Conservation (phyloP, 768 basidiomycete species). For the Tephrocybe sp. region DNA sequence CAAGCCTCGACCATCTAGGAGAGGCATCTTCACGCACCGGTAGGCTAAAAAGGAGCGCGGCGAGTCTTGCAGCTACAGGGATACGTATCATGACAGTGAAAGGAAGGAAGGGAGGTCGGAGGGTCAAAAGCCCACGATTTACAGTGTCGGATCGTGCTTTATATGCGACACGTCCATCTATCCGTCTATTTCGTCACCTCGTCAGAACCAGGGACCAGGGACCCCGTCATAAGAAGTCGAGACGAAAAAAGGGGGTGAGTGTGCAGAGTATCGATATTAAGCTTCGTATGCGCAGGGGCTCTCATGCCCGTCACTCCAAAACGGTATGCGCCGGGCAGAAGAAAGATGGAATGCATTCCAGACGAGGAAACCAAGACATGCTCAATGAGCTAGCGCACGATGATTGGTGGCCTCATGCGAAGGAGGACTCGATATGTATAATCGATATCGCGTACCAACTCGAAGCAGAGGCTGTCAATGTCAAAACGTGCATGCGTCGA, state of each 20-base stretch:
- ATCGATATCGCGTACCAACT: neutral
- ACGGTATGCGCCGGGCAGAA: neutral
- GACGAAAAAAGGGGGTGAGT: neutral
- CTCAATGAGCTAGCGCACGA: neutral
- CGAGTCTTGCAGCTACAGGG: neutral
- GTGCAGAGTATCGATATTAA: neutral
- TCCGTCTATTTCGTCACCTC: neutral
- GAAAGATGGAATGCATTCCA: neutral
- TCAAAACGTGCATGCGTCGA: conserved; percentile 1
- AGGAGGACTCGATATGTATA: neutral
- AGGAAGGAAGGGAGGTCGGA: neutral
- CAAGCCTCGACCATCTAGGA: neutral
- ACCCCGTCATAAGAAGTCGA: neutral
- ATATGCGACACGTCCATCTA: neutral
- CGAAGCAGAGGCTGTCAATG: conserved; percentile 3
- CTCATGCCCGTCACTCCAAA: conserved; percentile 4
- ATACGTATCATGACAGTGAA: neutral
- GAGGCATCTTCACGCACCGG: neutral
- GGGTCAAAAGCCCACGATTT: neutral
- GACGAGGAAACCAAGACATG: neutral
- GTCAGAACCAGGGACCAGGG: neutral
- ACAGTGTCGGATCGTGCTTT: neutral
- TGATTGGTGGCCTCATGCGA: conserved; percentile 1
- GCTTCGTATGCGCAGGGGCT: neutral
- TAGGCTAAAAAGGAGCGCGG: neutral